Evolutionary conservation across 345 rosid species (phyloP), one percentile per base, ranked within the genome.

Genomic region (Euclidium syriacum): DNA sequence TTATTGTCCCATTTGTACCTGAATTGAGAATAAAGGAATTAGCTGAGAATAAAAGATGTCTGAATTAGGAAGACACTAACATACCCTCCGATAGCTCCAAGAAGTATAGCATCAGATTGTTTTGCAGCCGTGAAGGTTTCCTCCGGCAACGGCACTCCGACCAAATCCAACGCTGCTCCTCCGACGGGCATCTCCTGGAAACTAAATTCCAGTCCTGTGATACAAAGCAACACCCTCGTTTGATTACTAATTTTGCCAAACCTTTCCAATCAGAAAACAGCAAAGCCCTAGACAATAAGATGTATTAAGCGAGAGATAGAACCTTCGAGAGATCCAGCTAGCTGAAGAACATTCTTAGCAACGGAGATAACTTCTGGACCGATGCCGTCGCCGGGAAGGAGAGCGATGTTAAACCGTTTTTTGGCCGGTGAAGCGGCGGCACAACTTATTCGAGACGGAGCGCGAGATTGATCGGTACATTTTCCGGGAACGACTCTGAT

Each of bases 21-120:
- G 65, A 33, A 63, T 15, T 6, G 27, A 36, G 6, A 60, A 29
- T 20, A 42, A 6, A 55, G n/a, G n/a, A n/a, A n/a, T n/a, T n/a
- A n/a, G 12, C 6, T 29, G 10, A 46, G 24, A 57, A 10, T 40
- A 26, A n/a, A 29, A 50, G 14, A 49, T 11, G 11, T 27, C 2
- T 15, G n/a, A 18, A 50, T 29, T 17, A 6, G 12, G 22, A 9
- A 7, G 15, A 51, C 25, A 52, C 18, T 43, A 30, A 35, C 60
- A 58, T 41, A 90, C 91, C 98, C 98, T 78, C 96, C 96, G 12
- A 91, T 88, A 51, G 96, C 95, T 73, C 96, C 98, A 63, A 91
- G 92, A 65, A 88, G 90, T 69, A 88, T 73, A 2, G 92, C 95
- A 76, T 91, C 94, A 32, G 92, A 81, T 11, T 73, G 76, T 74